A percentile compares a stretch with the other conserved stretches of the same genome.
Conservation (phyloP, 139 green algal genomes). For the Nannochloris sp. region DNA sequence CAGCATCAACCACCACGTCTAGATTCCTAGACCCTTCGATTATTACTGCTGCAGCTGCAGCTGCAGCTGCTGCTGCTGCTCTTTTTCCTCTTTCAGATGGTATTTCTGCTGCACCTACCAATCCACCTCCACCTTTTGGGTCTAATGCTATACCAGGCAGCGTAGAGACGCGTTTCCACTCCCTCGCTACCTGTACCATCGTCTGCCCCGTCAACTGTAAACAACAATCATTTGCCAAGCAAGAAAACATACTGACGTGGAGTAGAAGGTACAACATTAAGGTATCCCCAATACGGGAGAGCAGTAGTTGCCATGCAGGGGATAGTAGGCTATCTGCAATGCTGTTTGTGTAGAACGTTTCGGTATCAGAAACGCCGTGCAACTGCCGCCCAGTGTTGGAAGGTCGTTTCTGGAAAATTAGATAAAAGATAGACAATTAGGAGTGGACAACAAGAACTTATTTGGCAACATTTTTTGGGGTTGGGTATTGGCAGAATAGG, state of each 20-base stretch:
- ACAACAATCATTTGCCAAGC: conserved; percentile 43
- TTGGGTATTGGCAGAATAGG: background rate
- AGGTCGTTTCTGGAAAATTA: background rate
- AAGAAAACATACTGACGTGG: conserved; percentile 48
- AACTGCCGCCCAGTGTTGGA: background rate
- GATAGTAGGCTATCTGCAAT: conserved; percentile 8
- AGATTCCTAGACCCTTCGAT: background rate
- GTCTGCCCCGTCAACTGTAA: conserved; percentile 50
- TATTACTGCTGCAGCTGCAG: background rate
- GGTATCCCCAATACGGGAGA: conserved; percentile 52
- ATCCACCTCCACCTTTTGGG: background rate
- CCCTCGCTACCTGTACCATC: conserved; percentile 26
- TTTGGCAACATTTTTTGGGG: background rate
- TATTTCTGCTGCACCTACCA: background rate
- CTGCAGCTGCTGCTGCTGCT: background rate
- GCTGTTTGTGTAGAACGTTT: conserved; percentile 36
- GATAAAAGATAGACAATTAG: background rate
- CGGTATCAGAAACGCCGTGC: conserved; percentile 27
- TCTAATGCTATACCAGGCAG: background rate
- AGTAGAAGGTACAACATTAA: conserved; percentile 65
- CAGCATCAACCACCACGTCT: too few species aligned
- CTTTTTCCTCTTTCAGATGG: background rate
- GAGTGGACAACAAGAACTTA: too few species aligned
- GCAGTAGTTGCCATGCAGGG: conserved; percentile 41
- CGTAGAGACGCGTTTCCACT: background rate